A percentile compares a stretch with the other conserved stretches of the same genome.
Conservation (phyloP, 2,329 filamentous ascomycete species). For the Aspergillus sergii region DNA sequence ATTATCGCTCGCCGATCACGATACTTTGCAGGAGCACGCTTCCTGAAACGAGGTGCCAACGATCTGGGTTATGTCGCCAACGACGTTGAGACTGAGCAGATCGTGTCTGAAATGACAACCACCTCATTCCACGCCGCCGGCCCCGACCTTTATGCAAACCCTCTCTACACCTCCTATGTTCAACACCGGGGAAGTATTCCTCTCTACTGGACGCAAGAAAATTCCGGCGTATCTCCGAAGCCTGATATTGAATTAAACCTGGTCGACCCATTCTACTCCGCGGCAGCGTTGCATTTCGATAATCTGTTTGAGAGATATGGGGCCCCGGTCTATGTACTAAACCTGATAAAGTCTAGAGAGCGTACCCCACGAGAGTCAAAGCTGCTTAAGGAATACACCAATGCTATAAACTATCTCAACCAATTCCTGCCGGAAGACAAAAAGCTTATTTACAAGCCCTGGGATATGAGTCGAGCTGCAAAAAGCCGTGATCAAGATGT, state of each 20-base stretch:
- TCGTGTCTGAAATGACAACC: constrained; percentile 89
- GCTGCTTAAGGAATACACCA: constrained; percentile 81
- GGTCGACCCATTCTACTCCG: constrained; percentile 93
- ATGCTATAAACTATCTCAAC: constrained; percentile 88
- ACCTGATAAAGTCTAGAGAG: constrained; percentile 87
- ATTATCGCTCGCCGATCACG: constrained; percentile 90
- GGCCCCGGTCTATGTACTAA: constrained; percentile 85
- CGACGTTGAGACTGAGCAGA: constrained; percentile 98
- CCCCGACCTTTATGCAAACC: constrained; percentile 80
- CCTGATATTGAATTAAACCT: constrained; percentile 94
- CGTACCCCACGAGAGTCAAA: constrained; percentile 90
- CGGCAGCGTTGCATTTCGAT: constrained; percentile 92
- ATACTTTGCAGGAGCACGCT: constrained; percentile 91
- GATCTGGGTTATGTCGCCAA: constrained; percentile 96
- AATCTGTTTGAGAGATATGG: constrained; percentile 93
- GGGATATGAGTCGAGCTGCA: constrained; percentile 96
- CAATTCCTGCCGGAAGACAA: constrained; percentile 84
- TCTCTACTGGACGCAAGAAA: constrained; percentile 96
- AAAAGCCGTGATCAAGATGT: constrained; percentile 93
- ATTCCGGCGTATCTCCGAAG: constrained; percentile 90
- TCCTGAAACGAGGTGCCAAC: constrained; percentile 91
- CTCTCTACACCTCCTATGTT: constrained; percentile 92
- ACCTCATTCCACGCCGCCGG: constrained; percentile 95
- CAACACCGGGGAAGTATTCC: constrained; percentile 97
- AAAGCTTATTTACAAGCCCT: constrained; percentile 90